Evolutionary conservation across 2,329 filamentous ascomycete genomes (phyloP), one percentile per base, ranked within the genome.

Genomic region (Microdochium paspali): DNA sequence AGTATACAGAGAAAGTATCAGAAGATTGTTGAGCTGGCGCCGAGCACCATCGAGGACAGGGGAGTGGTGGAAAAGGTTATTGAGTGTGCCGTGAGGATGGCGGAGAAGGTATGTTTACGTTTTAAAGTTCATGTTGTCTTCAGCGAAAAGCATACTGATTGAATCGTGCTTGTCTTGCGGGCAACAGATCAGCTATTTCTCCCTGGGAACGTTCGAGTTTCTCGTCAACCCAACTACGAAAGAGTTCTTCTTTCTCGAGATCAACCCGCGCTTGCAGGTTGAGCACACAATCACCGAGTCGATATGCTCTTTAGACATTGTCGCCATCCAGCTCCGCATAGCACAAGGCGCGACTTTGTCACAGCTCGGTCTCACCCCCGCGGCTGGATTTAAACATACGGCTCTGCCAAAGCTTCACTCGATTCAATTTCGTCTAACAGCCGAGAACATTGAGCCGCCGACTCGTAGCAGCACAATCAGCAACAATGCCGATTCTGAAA

Each of bases 121-220:
- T n/a, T n/a, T n/a, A n/a, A n/a, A n/a, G n/a, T n/a, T n/a, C n/a
- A n/a, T n/a, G n/a, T n/a, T n/a, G n/a, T n/a, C n/a, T n/a, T n/a
- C n/a, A n/a, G n/a, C n/a, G n/a, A n/a, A 30, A 30, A 35, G 15
- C 13, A 35, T 35, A 15, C 31, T 35, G 13, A 35, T 15, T n/a
- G n/a, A n/a, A 15, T 4, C 13, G 31, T 35, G 31, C 31, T 35
- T 15, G 6, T 6, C 5, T 15, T 18, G n/a, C n/a, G n/a, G n/a
- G n/a, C n/a, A n/a, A n/a, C n/a, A 64, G 47, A 71, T 80, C 45
- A 61, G 67, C 3, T 84, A 84, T 57, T 64, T 66, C 44, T 81
- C 76, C 0, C 64, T 84, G 1, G 81, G 80, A 9, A 84, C 80
- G 0, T 82, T 82, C 51, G 81, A 85, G 56, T 84, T 84, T 49